phyloP scores from a whole-genome alignment of 2,329 filamentous ascomycete genomes.

The Ophiostoma himal-ulmi region DNA sequence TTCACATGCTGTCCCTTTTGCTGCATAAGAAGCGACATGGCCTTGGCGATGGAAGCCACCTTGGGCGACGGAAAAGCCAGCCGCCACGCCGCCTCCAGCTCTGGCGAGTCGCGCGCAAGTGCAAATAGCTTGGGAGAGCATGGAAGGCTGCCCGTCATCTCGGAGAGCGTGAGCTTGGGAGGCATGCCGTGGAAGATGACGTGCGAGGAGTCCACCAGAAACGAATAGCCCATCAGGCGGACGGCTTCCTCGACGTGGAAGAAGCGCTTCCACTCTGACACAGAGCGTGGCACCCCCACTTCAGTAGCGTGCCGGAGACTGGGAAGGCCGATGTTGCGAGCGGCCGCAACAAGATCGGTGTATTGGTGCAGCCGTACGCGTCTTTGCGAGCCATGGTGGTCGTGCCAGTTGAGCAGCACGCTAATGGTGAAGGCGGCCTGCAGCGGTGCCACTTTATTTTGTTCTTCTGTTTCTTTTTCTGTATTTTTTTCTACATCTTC shows the following conservation, averaged over 20 bases:
- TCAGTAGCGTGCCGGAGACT: background rate
- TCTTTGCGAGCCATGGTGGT: background rate
- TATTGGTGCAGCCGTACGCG: slow-evolving; percentile 7
- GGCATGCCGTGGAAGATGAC: slow-evolving; percentile 5
- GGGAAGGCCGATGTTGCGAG: background rate
- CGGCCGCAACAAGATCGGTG: background rate
- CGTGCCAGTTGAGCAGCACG: background rate
- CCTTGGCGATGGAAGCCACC: background rate
- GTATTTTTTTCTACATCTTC: background rate
- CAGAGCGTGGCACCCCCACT: background rate
- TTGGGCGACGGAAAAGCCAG: background rate
- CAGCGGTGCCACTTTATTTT: background rate
- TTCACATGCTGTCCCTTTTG: background rate
- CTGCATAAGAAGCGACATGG: background rate
- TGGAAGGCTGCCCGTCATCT: background rate
- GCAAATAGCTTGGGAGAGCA: background rate
- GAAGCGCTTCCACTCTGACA: background rate
- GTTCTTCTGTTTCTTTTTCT: too few species aligned
- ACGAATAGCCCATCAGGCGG: background rate
- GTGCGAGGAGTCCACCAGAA: slow-evolving; percentile 2
- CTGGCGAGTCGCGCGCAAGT: background rate
- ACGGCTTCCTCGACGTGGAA: background rate
- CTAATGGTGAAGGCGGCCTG: background rate
- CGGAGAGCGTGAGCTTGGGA: background rate
- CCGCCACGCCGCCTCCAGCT: background rate